These are phyloP conservation scores for Mortierella sp. DNA, from an alignment of 371 early-diverging fungal species.

Conservation along the genomic window DNA sequence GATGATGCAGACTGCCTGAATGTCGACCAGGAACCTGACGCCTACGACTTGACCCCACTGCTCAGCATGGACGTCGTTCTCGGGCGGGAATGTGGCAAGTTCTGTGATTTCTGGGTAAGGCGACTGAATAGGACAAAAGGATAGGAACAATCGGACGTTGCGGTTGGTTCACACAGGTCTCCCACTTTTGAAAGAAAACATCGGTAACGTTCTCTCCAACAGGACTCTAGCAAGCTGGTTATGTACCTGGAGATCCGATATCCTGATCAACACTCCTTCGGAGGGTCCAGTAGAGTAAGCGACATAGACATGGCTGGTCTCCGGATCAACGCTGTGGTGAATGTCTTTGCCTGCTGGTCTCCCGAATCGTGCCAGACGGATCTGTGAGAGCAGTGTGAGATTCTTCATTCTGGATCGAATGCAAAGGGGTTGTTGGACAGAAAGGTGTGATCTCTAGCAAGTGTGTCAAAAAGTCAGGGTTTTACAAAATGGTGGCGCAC, in stretches of 20 bases:
- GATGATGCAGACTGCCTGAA: conserved; percentile 72
- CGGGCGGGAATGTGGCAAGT: conserved; percentile 46
- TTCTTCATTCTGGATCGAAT: conserved; percentile 52
- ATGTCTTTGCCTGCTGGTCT: conserved; percentile 49
- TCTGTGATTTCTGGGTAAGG: conserved; percentile 50
- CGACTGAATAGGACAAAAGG: no score
- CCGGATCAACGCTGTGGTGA: conserved; percentile 63
- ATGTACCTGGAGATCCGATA: conserved; percentile 39
- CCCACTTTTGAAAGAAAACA: no score
- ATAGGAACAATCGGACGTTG: not conserved
- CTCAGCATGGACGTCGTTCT: conserved; percentile 43
- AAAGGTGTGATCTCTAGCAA: not conserved
- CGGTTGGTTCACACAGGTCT: no score
- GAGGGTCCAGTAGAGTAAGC: conserved; percentile 57
- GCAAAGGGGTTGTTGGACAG: not conserved
- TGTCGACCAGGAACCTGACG: conserved; percentile 72
- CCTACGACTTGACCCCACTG: conserved; percentile 58
- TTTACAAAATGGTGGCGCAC: no score
- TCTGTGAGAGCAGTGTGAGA: conserved; percentile 55
- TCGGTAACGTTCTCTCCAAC: no score
- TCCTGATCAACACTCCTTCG: conserved; percentile 41
- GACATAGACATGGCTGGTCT: conserved; percentile 59
- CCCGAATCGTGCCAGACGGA: conserved; percentile 43
- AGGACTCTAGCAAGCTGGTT: no score
- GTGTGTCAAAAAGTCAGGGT: not conserved